Conservation (phyloP, 176 grass and related monocot genomes). For the Rhynchospora breviuscula region DNA sequence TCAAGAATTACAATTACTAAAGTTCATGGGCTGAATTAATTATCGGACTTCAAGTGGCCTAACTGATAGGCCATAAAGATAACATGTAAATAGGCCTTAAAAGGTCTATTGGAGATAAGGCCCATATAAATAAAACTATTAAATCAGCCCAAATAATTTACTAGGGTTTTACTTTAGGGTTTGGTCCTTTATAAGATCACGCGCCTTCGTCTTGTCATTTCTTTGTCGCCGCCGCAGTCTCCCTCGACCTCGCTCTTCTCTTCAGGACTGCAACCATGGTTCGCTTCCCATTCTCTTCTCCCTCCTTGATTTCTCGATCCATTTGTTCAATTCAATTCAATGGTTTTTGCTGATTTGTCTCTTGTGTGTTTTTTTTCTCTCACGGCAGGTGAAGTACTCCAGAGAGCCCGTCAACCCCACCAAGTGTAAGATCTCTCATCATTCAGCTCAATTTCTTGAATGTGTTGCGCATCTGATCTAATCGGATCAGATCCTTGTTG, state of each 20-base stretch:
- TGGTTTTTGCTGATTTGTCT: background rate
- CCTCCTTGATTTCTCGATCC: background rate
- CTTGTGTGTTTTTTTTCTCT: background rate
- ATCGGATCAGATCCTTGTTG: background rate
- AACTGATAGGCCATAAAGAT: no score
- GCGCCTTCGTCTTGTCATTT: background rate
- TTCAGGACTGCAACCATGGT: constrained; percentile 34
- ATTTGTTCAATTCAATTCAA: background rate
- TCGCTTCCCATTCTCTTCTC: background rate
- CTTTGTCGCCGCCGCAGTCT: background rate
- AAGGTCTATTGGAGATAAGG: background rate
- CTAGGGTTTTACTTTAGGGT: background rate
- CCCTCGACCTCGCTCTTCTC: background rate
- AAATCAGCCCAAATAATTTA: background rate
- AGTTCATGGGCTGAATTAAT: no score
- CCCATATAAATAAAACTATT: background rate
- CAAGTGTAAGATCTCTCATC: constrained; percentile 45
- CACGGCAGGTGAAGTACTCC: constrained; percentile 68
- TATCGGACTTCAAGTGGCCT: no score
- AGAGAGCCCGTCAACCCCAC: constrained; percentile 54
- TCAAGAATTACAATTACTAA: no score
- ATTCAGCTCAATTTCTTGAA: background rate
- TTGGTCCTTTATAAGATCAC: background rate
- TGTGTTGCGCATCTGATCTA: background rate
- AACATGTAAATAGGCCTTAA: no score